A percentile compares a stretch with the other conserved stretches of the same genome.
Conservation (phyloP, 768 basidiomycete species). For the Podaxis pistillaris region DNA sequence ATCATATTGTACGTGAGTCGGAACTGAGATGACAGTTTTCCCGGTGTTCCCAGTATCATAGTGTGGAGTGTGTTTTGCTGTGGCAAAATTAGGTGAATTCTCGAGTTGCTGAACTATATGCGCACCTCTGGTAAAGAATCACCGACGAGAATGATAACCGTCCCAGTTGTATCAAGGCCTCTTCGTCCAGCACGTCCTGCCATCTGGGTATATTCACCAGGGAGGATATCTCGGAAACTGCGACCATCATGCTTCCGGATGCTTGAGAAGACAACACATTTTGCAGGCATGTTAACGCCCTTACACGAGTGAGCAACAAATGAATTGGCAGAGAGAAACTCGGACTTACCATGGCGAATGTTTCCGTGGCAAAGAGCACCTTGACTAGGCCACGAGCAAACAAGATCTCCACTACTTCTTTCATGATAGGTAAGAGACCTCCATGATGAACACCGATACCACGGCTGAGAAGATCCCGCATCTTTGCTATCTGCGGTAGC, state of each 20-base stretch:
- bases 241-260: slow-evolving; percentile 95
- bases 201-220: slow-evolving; percentile 98
- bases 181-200: slow-evolving; percentile 96
- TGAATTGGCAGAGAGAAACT: background rate
- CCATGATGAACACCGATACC: slow-evolving; percentile 99
- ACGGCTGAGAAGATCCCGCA: slow-evolving; percentile 84
- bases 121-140: slow-evolving; percentile 84
- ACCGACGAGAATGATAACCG: slow-evolving; percentile 86
- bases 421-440: slow-evolving; percentile 92
- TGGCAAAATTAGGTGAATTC: background rate
- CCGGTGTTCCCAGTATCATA: slow-evolving; percentile 95
- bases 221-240: slow-evolving; percentile 84
- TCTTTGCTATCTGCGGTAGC: slow-evolving; percentile 88
- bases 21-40: slow-evolving; percentile 94
- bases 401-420: slow-evolving; percentile 96
- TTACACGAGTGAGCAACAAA: slow-evolving; percentile 28
- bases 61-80: slow-evolving; percentile 73
- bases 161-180: slow-evolving; percentile 92
- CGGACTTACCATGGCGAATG: slow-evolving; percentile 91
- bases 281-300: slow-evolving; percentile 99
- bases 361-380: slow-evolving; percentile 96
- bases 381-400: slow-evolving; percentile 96
- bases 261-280: slow-evolving; percentile 93
- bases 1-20: slow-evolving; percentile 99
- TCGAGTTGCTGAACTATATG: background rate